Conservation (phyloP, 495 filamentous ascomycete genomes). For the Pseudoneurospora amorphoporcata region DNA sequence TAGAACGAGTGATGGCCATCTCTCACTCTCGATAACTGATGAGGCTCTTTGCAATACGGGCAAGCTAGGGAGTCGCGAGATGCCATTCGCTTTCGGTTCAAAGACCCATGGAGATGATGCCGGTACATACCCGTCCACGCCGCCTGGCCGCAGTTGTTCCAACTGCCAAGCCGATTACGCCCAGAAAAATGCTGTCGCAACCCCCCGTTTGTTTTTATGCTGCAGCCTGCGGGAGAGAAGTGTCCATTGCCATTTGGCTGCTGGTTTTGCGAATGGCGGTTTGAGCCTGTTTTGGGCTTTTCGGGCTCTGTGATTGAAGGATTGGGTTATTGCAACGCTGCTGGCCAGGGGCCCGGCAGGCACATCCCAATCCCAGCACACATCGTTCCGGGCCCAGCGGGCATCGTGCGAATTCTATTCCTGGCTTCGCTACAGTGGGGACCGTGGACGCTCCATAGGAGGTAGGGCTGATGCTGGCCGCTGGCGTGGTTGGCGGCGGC, state of each 20-base stretch:
- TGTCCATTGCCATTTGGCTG: neutral
- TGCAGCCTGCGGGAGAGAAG: neutral
- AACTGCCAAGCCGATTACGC: neutral
- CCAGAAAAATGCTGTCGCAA: neutral
- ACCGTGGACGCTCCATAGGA: neutral
- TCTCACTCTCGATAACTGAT: neutral
- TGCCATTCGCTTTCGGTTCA: neutral
- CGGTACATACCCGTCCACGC: neutral
- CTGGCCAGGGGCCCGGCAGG: neutral
- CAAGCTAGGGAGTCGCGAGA: neutral
- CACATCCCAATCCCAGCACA: neutral
- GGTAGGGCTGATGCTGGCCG: neutral
- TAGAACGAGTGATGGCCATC: neutral
- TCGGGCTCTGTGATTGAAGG: neutral
- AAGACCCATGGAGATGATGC: neutral
- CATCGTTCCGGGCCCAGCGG: neutral
- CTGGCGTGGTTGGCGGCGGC: neutral
- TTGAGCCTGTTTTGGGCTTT: neutral
- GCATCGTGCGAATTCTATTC: neutral
- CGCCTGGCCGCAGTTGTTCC: neutral
- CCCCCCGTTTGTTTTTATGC: neutral
- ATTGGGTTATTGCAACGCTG: neutral
- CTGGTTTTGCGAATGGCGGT: neutral
- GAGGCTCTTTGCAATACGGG: neutral
- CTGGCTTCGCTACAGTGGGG: neutral